phyloP scores from a whole-genome alignment of 768 basidiomycete genomes.

The Stropharia rugosoannulata region DNA sequence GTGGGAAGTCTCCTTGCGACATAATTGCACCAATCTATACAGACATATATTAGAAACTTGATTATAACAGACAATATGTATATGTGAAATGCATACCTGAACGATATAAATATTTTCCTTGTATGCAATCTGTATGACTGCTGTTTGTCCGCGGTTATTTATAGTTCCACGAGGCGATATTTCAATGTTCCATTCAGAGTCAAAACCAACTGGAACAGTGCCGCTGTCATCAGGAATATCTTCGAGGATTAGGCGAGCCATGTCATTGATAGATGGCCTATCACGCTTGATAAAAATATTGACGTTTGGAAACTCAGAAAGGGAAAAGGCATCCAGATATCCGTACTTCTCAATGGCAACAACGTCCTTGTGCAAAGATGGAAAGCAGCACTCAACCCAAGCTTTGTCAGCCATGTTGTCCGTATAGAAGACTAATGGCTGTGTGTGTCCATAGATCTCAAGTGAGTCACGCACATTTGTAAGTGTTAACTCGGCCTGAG shows the following conservation, averaged over 20 bases:
- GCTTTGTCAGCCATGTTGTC: constrained; percentile 29
- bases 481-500: constrained; percentile 25
- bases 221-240: neutral
- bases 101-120: neutral
- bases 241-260: neutral
- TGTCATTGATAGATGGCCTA: constrained; percentile 12
- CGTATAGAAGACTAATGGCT: constrained; percentile 25
- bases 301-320: constrained; percentile 11
- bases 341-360: constrained; percentile 20
- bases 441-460: constrained; percentile 23
- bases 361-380: constrained; percentile 15
- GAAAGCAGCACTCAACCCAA: constrained; percentile 17
- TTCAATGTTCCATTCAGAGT: constrained; percentile 2
- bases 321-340: constrained; percentile 15
- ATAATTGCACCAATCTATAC: constrained; percentile 7
- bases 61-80: neutral
- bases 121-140: constrained; percentile 10
- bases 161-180: constrained; percentile 18
- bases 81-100: constrained; percentile 1
- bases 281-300: constrained; percentile 10
- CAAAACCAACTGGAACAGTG: neutral
- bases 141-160: constrained; percentile 12
- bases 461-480: constrained; percentile 22
- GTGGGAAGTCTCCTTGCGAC: constrained; percentile 2
- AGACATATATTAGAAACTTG: constrained; percentile 1